phyloP scores from a whole-genome alignment of 306 rosid genomes.

The Quillaja saponaria region DNA sequence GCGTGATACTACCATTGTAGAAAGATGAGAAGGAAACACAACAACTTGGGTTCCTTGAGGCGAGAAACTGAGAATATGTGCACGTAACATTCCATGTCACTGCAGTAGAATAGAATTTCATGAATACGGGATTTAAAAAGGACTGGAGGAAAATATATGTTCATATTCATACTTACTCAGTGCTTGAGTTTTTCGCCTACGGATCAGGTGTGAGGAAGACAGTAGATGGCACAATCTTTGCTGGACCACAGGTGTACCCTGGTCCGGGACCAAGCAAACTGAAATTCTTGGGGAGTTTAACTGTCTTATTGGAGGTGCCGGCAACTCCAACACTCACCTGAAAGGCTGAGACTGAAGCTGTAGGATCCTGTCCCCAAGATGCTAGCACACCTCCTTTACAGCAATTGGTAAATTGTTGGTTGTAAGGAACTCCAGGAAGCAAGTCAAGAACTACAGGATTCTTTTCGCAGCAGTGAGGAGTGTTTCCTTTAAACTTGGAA shows the following conservation, averaged over 20 bases:
- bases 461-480: conserved; percentile 89
- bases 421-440: conserved; percentile 93
- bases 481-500: conserved; percentile 74
- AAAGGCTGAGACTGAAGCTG: conserved; percentile 73
- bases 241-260: conserved; percentile 88
- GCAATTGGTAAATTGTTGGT: conserved; percentile 81
- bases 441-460: conserved; percentile 81
- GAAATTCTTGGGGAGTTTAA: conserved; percentile 85
- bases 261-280: conserved; percentile 88
- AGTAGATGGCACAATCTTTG: conserved; percentile 87
- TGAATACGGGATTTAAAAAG: no score
- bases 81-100: conserved; percentile 99
- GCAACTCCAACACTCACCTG: conserved; percentile 81
- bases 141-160: no score
- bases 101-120: no score
- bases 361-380: conserved; percentile 95
- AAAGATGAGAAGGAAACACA: conserved; percentile 95
- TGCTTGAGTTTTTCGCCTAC: conserved; percentile 91
- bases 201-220: conserved; percentile 63
- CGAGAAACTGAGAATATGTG: conserved; percentile 86
- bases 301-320: conserved; percentile 82
- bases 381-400: conserved; percentile 91
- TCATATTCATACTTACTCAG: no score
- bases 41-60: conserved; percentile 74
- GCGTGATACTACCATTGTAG: conserved; percentile 74